A percentile compares a stretch with the other conserved stretches of the same genome.
Conservation (phyloP, 768 basidiomycete genomes). For the Lentinula sp. region DNA sequence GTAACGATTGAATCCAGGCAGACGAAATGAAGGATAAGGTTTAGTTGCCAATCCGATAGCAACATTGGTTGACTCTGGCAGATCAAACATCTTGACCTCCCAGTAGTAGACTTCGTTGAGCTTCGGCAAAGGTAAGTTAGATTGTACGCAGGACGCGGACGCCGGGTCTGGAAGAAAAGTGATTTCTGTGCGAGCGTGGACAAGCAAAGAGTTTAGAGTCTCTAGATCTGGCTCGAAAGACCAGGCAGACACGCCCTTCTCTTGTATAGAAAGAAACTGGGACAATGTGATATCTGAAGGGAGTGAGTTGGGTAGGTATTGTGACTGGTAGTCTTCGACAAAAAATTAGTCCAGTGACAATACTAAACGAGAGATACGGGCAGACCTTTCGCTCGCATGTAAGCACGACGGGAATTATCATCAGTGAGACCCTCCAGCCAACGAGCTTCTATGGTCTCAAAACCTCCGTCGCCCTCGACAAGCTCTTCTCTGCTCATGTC, state of each 20-base stretch:
- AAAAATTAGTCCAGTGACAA: not conserved
- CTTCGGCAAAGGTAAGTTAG: slow-evolving; percentile 94
- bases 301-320: slow-evolving; percentile 93
- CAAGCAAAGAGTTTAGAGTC: slow-evolving; percentile 84
- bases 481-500: slow-evolving; percentile 92
- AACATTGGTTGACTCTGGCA: slow-evolving; percentile 81
- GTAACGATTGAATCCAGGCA: slow-evolving; percentile 80
- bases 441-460: slow-evolving; percentile 85
- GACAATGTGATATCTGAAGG: slow-evolving; percentile 98
- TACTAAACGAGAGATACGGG: slow-evolving; percentile 9
- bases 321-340: slow-evolving; percentile 65
- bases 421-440: slow-evolving; percentile 84
- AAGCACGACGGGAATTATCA: slow-evolving; percentile 56
- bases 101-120: slow-evolving; percentile 99
- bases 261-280: slow-evolving; percentile 97
- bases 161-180: slow-evolving; percentile 97
- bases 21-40: slow-evolving; percentile 91
- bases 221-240: slow-evolving; percentile 99
- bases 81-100: slow-evolving; percentile 99
- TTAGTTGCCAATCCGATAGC: slow-evolving; percentile 94
- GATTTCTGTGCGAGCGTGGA: slow-evolving; percentile 94
- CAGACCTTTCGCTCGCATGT: slow-evolving; percentile 84
- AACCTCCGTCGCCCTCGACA: slow-evolving; percentile 86
- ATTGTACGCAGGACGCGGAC: slow-evolving; percentile 91
- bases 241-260: slow-evolving; percentile 99